A percentile compares a stretch with the other conserved stretches of the same genome.
These are phyloP conservation scores for Paxillus involutus DNA, from an alignment of 768 basidiomycete species.

Conservation along the genomic window DNA sequence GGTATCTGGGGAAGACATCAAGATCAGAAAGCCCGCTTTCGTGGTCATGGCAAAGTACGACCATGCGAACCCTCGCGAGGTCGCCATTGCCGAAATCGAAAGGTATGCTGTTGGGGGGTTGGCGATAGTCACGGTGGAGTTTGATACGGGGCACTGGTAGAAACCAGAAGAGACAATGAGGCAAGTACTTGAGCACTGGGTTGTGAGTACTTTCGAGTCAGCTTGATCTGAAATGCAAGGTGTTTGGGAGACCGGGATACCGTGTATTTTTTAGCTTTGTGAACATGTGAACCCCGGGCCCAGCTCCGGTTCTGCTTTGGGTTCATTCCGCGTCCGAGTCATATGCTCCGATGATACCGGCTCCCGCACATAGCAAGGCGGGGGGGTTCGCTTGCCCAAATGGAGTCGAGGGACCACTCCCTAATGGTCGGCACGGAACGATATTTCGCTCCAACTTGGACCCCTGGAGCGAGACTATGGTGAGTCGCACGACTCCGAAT, in stretches of 20 bases:
- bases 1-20: too few relatives aligned
- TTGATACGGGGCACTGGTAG: constrained; percentile 41
- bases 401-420: too few relatives aligned
- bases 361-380: too few relatives aligned
- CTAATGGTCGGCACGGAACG: too few relatives aligned
- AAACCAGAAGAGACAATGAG: constrained; percentile 34
- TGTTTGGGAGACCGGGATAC: neutral
- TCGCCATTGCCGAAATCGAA: constrained; percentile 22
- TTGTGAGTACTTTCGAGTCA: too few relatives aligned
- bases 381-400: too few relatives aligned
- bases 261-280: neutral
- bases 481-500: too few relatives aligned
- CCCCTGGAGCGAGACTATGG: too few relatives aligned
- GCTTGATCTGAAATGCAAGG: neutral
- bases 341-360: too few relatives aligned
- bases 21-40: constrained; percentile 38
- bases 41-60: constrained; percentile 37
- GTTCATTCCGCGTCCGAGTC: too few relatives aligned
- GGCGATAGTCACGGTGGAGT: constrained; percentile 28
- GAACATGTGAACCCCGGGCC: too few relatives aligned
- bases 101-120: constrained; percentile 27
- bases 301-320: neutral
- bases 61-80: constrained; percentile 28
- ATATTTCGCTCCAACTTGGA: too few relatives aligned
- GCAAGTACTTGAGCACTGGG: constrained; percentile 36